A percentile compares a stretch with the other conserved stretches of the same genome.
These are phyloP conservation scores for Jacaranda copaia DNA, from an alignment of 257 asterid genomes.

Conservation along the genomic window DNA sequence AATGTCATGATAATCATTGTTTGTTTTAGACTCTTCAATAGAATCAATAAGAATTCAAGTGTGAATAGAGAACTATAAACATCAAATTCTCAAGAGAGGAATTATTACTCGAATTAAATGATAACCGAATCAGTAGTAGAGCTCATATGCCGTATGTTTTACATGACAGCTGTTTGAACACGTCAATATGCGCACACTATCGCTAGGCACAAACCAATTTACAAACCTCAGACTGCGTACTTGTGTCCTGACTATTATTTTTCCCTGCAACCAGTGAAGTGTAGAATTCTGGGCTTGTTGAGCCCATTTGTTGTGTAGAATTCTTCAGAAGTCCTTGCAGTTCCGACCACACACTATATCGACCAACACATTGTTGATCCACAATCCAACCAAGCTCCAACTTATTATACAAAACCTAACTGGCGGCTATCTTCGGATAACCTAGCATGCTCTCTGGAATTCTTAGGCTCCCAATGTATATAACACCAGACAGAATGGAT, in stretches of 20 bases:
- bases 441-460: neutral
- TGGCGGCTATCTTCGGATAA: constrained; percentile 33
- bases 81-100: neutral
- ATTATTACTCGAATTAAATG: neutral
- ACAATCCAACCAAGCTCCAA: neutral
- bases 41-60: neutral
- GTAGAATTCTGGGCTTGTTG: neutral
- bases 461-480: constrained; percentile 46
- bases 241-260: constrained; percentile 9
- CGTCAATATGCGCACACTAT: neutral
- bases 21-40: neutral
- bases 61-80: neutral
- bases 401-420: constrained; percentile 9
- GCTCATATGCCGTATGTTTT: constrained; percentile 14
- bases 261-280: neutral
- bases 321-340: constrained; percentile 21
- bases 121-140: constrained; percentile 7
- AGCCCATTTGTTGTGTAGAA: neutral
- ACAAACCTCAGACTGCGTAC: constrained; percentile 13
- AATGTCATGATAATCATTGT: neutral
- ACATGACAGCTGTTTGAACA: constrained; percentile 6
- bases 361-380: constrained; percentile 38
- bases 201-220: constrained; percentile 12
- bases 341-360: constrained; percentile 15
- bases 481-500: constrained; percentile 49